These are phyloP conservation scores for Barnettozyma wickerhamii DNA, from an alignment of 805 yeast species.

Conservation along the genomic window DNA sequence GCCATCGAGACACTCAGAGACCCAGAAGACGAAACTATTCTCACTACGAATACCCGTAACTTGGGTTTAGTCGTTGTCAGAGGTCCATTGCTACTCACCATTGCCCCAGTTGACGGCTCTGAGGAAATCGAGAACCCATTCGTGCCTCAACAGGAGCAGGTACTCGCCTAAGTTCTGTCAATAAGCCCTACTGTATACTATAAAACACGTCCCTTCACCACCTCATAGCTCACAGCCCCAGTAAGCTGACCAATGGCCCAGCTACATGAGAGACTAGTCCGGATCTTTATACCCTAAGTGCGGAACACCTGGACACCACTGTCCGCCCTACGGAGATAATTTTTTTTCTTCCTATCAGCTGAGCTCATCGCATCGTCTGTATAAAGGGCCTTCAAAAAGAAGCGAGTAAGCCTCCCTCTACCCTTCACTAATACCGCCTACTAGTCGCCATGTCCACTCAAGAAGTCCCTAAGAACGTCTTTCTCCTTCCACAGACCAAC, in stretches of 20 bases:
- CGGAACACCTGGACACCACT: background rate
- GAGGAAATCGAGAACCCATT: slow-evolving; percentile 72
- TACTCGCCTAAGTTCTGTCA: slow-evolving; percentile 4
- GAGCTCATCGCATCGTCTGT: background rate
- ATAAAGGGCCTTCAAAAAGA: background rate
- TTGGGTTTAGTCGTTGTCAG: slow-evolving; percentile 81
- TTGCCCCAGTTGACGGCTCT: slow-evolving; percentile 68
- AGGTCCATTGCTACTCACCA: slow-evolving; percentile 72
- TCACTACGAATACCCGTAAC: slow-evolving; percentile 55
- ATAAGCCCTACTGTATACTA: background rate
- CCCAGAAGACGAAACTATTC: slow-evolving; percentile 54
- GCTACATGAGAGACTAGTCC: too few relatives aligned
- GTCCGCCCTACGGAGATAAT: slow-evolving; percentile 1
- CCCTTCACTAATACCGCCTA: background rate
- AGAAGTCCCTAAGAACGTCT: slow-evolving; percentile 45
- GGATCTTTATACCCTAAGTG: background rate
- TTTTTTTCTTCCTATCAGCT: background rate
- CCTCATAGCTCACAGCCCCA: too few relatives aligned
- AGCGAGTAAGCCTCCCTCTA: background rate
- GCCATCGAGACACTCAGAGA: slow-evolving; percentile 65
- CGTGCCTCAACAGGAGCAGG: slow-evolving; percentile 21
- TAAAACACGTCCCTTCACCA: too few relatives aligned
- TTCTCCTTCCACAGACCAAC: slow-evolving; percentile 79
- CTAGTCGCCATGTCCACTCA: slow-evolving; percentile 7
- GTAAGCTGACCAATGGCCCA: too few relatives aligned